A percentile compares a stretch with the other conserved stretches of the same genome.
phyloP scores from a whole-genome alignment of 148 eudicot species.

The Heliamphora exappendiculata region DNA sequence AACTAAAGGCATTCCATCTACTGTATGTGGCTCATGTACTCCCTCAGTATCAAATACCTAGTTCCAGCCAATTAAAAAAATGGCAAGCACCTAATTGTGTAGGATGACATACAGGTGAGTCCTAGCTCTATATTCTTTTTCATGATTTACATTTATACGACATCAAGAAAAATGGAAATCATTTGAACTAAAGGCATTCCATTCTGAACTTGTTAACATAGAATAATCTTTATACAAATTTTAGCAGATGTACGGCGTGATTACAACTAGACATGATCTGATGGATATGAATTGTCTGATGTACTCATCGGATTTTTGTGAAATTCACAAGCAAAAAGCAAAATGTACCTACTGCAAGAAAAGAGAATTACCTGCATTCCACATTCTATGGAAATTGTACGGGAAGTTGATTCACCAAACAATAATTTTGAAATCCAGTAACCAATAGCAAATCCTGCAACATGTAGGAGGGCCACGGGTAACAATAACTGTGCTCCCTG shows the following conservation, averaged over 20 bases:
- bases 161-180: neutral
- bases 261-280: neutral
- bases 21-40: too few relatives aligned
- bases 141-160: neutral
- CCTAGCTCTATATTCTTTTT: neutral
- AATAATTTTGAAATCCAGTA: slow-evolving; percentile 73
- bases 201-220: neutral
- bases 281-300: neutral
- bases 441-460: slow-evolving; percentile 83
- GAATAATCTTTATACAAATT: neutral
- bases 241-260: neutral
- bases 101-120: neutral
- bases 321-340: neutral
- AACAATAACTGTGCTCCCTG: slow-evolving; percentile 80
- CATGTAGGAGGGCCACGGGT: slow-evolving; percentile 83
- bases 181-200: neutral
- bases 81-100: too few relatives aligned
- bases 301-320: neutral
- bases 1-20: too few relatives aligned
- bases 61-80: too few relatives aligned
- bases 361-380: slow-evolving; percentile 83
- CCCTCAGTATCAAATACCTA: neutral
- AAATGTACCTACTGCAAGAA: neutral
- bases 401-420: slow-evolving; percentile 97
- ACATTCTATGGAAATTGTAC: slow-evolving; percentile 98